These are phyloP conservation scores for Neopestalotiopsis sp. DNA, from an alignment of 2,329 filamentous ascomycete genomes.

Conservation along the genomic window DNA sequence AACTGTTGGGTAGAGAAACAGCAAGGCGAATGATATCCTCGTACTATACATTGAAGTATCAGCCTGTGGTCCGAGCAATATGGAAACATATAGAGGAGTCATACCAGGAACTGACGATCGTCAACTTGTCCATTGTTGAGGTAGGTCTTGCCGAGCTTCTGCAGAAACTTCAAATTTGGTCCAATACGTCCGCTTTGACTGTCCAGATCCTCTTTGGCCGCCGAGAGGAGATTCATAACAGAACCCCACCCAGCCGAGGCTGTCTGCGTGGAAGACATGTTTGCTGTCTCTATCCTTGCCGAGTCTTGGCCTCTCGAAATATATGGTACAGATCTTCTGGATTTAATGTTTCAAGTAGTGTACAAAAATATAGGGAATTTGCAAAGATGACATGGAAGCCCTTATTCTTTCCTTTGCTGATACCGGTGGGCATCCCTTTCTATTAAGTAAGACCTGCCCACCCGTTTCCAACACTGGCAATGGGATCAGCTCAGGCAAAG, in stretches of 20 bases:
- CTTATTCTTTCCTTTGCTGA: neutral
- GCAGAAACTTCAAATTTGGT: constrained; percentile 1
- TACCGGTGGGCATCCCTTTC: neutral
- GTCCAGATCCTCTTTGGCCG: constrained; percentile 2
- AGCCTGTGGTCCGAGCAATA: neutral
- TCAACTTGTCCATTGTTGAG: neutral
- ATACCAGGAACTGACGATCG: neutral
- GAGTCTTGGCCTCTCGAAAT: too few relatives aligned
- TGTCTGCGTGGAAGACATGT: constrained; percentile 1
- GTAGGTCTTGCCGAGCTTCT: neutral
- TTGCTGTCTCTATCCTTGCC: neutral
- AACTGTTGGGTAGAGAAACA: constrained; percentile 4
- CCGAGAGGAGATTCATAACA: neutral
- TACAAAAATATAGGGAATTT: neutral
- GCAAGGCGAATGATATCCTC: constrained; percentile 6
- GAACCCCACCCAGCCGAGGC: neutral
- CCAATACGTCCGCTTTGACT: neutral
- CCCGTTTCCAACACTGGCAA: neutral
- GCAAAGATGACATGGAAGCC: neutral
- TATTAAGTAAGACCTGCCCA: neutral
- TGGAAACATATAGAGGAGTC: neutral
- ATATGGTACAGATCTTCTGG: too few relatives aligned
- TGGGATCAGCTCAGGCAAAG: neutral
- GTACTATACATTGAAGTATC: neutral
- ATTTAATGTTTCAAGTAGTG: neutral